Evolutionary conservation across 2,329 filamentous ascomycete species (phyloP).

Genomic region (Fusarium neocosmosporiellum): DNA sequence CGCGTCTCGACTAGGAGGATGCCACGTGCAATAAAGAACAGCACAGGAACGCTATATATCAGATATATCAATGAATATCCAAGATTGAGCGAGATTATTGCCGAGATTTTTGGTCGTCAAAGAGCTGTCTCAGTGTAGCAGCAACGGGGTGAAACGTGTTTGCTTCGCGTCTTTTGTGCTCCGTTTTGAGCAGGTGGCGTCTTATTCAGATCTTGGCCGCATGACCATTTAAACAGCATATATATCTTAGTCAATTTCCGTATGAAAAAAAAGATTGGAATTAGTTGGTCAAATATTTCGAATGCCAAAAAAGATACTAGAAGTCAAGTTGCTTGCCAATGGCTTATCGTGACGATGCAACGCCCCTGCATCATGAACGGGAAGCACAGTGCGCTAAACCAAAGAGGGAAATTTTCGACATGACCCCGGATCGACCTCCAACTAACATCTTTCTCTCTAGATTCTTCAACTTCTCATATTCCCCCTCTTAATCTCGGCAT

Average conservation of each 20-base stretch:
- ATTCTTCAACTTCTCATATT: background rate
- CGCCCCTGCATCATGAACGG: conserved; percentile 9
- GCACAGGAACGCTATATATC: background rate
- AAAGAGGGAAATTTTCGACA: conserved; percentile 23
- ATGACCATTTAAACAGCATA: background rate
- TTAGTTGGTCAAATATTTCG: background rate
- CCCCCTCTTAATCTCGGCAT: conserved; percentile 44
- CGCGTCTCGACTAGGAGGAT: background rate
- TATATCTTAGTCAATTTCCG: background rate
- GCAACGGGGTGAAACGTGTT: conserved; percentile 29
- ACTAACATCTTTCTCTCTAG: background rate
- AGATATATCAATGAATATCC: background rate
- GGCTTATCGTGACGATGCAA: conserved; percentile 28
- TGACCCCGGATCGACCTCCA: background rate
- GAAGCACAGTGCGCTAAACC: conserved; percentile 32
- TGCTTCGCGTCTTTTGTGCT: conserved; percentile 24
- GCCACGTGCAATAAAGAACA: background rate
- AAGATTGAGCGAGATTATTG: background rate
- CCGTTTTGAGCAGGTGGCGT: conserved; percentile 35
- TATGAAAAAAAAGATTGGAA: background rate
- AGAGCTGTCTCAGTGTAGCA: background rate
- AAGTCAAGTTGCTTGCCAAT: background rate
- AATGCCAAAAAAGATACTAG: background rate
- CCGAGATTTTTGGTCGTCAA: background rate
- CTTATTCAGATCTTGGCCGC: conserved; percentile 22